Conservation (phyloP, 2,329 filamentous ascomycete species). For the Aspergillus chevalieri region DNA sequence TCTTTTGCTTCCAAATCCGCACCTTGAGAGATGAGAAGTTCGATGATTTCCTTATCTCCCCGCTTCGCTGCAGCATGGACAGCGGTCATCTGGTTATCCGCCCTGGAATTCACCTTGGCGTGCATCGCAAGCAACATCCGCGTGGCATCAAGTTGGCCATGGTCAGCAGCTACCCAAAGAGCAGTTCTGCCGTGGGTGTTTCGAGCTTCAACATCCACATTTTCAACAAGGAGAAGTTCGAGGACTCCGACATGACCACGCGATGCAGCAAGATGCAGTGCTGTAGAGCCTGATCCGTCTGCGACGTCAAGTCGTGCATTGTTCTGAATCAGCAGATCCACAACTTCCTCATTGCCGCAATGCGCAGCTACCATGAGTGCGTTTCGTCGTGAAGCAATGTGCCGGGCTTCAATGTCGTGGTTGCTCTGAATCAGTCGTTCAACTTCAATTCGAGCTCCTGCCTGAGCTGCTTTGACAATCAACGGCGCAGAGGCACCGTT, state of each 20-base stretch:
- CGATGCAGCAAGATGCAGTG: constrained; percentile 28
- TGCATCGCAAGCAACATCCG: constrained; percentile 24
- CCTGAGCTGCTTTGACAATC: constrained; percentile 33
- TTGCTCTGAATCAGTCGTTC: constrained; percentile 27
- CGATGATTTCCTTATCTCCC: constrained; percentile 27
- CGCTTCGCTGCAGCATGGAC: constrained; percentile 29
- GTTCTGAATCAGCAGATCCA: constrained; percentile 26
- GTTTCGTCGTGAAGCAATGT: constrained; percentile 27
- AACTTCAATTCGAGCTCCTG: constrained; percentile 28
- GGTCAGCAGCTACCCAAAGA: constrained; percentile 30
- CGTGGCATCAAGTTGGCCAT: constrained; percentile 27
- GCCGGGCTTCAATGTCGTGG: constrained; percentile 24
- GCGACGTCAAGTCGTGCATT: constrained; percentile 24
- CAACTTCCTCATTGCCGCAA: constrained; percentile 32
- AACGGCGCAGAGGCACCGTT: constrained; percentile 24
- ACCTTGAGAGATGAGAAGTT: constrained; percentile 25
- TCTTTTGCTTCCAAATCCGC: constrained; percentile 35
- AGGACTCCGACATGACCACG: constrained; percentile 25
- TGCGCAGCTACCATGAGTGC: constrained; percentile 36
- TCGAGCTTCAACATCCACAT: constrained; percentile 23
- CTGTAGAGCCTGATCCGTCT: constrained; percentile 25
- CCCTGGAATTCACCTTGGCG: constrained; percentile 31
- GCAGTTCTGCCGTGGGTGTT: constrained; percentile 29
- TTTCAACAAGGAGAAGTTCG: constrained; percentile 22
- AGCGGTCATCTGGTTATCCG: constrained; percentile 27